Conservation (phyloP, 129 eudicot genomes). For the Smallanthus sonchifolius region DNA sequence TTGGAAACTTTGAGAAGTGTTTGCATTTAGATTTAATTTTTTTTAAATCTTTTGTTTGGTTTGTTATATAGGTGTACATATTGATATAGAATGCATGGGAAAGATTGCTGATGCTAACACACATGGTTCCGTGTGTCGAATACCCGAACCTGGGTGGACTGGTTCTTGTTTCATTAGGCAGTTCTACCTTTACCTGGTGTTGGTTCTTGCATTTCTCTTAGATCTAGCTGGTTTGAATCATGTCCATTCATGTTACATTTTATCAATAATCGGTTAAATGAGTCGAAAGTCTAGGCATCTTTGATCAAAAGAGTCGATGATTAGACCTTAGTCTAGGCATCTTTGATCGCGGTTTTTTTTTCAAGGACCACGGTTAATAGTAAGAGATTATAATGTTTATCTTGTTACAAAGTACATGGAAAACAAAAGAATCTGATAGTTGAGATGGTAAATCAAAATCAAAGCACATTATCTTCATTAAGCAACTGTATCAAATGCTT, state of each 20-base stretch:
- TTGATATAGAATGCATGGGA: not conserved
- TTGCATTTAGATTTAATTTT: conserved; percentile 6
- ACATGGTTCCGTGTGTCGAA: not conserved
- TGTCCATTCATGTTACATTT: not conserved
- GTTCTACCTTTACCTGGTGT: not conserved
- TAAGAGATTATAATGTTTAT: no score
- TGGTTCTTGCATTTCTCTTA: not conserved
- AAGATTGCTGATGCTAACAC: conserved; percentile 8
- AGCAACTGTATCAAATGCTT: no score
- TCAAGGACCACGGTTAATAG: no score
- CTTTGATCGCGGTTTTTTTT: no score
- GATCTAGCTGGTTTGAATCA: not conserved
- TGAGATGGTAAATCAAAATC: no score
- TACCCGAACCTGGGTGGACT: not conserved
- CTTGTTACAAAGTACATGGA: no score
- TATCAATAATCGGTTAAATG: not conserved
- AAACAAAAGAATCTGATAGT: no score
- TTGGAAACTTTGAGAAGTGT: not conserved
- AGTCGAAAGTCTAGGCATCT: no score
- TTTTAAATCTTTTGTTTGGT: not conserved
- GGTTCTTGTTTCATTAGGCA: not conserved
- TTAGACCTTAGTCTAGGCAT: no score
- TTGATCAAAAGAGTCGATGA: no score
- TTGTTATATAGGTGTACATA: conserved; percentile 9
- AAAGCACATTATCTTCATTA: no score